A percentile compares a stretch with the other conserved stretches of the same genome.
Evolutionary conservation across 805 yeast genomes (phyloP).

Genomic region (Blastobotrys robertii): DNA sequence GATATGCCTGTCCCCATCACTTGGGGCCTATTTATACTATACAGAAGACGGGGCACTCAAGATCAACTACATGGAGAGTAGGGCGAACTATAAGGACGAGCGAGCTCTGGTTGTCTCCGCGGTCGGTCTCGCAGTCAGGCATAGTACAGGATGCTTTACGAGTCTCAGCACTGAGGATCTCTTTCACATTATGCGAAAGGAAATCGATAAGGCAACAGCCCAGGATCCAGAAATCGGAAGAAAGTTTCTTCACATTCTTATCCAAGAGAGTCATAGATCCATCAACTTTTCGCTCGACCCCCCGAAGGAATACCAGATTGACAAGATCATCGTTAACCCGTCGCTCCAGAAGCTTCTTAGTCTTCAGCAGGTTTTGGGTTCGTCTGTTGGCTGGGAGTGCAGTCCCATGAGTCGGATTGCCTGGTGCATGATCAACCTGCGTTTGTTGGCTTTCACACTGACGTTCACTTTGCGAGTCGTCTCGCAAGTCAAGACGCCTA

Average conservation of each 20-base stretch:
- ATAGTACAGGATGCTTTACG: constrained; percentile 62
- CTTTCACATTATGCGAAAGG: constrained; percentile 43
- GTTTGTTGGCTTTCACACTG: constrained; percentile 63
- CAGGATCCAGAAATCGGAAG: constrained; percentile 14
- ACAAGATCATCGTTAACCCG: constrained; percentile 63
- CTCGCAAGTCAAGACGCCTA: constrained; percentile 10
- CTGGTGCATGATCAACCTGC: constrained; percentile 54
- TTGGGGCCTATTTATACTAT: constrained; percentile 20
- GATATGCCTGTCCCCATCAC: constrained; percentile 27
- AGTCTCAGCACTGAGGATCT: constrained; percentile 63
- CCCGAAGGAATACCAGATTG: constrained; percentile 58
- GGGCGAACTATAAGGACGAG: constrained; percentile 2
- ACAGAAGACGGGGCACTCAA: constrained; percentile 7
- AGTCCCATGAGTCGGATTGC: constrained; percentile 41
- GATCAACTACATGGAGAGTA: constrained; percentile 12
- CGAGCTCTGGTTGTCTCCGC: constrained; percentile 24
- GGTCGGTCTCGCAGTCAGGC: constrained; percentile 53
- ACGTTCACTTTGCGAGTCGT: constrained; percentile 50
- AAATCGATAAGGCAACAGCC: not conserved
- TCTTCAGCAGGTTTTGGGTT: constrained; percentile 59
- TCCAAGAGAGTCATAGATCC: constrained; percentile 65
- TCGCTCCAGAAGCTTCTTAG: constrained; percentile 66
- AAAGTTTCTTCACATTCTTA: constrained; percentile 34
- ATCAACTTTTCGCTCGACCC: constrained; percentile 63
- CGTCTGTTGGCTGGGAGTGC: constrained; percentile 36